phyloP scores from a whole-genome alignment of 805 yeast species.

The Komagataella populi region DNA sequence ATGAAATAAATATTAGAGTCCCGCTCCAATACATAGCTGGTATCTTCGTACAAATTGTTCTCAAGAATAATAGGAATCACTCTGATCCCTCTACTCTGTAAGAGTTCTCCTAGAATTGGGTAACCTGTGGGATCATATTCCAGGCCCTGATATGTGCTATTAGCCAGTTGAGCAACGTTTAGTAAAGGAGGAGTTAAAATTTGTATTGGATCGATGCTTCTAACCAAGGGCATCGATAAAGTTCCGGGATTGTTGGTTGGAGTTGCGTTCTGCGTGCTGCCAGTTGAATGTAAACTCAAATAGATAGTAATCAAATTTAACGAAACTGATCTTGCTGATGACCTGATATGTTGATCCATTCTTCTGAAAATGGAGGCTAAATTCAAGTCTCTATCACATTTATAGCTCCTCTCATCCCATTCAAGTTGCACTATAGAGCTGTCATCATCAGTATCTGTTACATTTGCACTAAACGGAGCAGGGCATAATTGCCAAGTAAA shows the following conservation, averaged over 20 bases:
- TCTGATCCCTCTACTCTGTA: neutral
- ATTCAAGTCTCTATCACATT: conserved; percentile 12
- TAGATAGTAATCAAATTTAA: neutral
- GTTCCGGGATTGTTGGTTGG: neutral
- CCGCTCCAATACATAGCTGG: neutral
- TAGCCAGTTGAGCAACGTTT: neutral
- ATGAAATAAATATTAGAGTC: neutral
- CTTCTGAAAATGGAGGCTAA: conserved; percentile 5
- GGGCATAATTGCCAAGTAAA: conserved; percentile 48
- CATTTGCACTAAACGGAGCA: conserved; percentile 8
- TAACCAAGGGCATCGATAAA: neutral
- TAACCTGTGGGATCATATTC: neutral
- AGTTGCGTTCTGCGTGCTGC: neutral
- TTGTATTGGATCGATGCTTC: neutral
- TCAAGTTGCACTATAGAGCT: neutral
- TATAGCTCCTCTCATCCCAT: neutral
- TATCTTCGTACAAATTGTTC: neutral
- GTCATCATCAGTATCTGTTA: conserved; percentile 2
- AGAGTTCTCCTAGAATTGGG: neutral
- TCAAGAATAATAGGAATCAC: neutral
- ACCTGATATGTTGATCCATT: neutral
- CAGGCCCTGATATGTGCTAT: neutral
- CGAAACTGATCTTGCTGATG: neutral
- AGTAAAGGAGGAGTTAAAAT: neutral
- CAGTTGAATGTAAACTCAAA: neutral